Base-by-base conservation (phyloP, 73 alveolate species). In the Paramecium biaurelia region DNA sequence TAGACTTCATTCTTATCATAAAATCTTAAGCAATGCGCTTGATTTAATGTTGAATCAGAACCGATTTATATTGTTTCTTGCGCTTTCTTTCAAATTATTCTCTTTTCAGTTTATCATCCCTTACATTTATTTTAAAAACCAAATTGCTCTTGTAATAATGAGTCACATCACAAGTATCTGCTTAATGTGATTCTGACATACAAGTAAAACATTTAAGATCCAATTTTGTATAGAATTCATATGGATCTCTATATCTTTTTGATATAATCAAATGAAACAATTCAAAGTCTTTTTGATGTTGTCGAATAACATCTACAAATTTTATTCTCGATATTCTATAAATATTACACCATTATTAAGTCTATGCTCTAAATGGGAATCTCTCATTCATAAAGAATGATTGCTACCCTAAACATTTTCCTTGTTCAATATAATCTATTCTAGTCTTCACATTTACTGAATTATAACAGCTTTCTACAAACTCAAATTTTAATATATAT, bases 191-290 rank as follows among this genome's bases (percentile, higher is more conserved):
- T n/a, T 79, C 45, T 43, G 45, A 23, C 56, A 23, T 45, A 14
- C 90, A 79, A 43, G 90, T 79, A 20, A 79, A 41, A 24, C 90
- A 79, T 42, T 18, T 47, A 20, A 79, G 30, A 21, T 47, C 90
- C 8, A 79, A 20, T 47, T 43, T 43, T 7, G 45, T 20, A 45
- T 79, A 79, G 28, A 79, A 79, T 21, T 72, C 86, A 1, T 14
- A 38, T 0, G 45, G 42, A 20, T 63, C 84, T 2, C 84, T 63
- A 79, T 79, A 30, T 79, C 90, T 41, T 24, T 79, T 24, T 0
- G 70, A 21, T 24, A 79, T n/a, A 41, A 43, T 49, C 49, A 47
- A 43, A 79, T 79, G 90, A 45, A 30, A 79, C 10, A 41, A 14
- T 45, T 79, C 34, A 45, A 79, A 79, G 14, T 79, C 90, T 5